Percentiles rank a stretch among this genome's conserved stretches.
phyloP scores from a whole-genome alignment of 768 basidiomycete species.

The Boletus sp. region DNA sequence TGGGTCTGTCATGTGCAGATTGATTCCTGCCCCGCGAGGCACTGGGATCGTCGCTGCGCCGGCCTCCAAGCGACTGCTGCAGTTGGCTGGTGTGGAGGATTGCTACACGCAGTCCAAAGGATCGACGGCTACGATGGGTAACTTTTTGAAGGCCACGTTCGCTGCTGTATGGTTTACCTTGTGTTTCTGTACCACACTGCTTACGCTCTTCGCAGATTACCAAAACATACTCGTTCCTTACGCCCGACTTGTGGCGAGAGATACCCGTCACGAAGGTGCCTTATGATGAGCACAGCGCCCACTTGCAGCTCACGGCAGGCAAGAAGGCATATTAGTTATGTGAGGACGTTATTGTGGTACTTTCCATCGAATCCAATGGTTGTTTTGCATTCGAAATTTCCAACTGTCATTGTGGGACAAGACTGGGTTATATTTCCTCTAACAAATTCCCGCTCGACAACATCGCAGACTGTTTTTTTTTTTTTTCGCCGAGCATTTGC shows the following conservation, averaged over 20 bases:
- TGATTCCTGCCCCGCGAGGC: conserved; percentile 97
- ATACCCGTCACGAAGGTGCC: conserved; percentile 87
- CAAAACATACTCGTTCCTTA: conserved; percentile 97
- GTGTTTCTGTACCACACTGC: background rate
- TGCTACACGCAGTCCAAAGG: conserved; percentile 98
- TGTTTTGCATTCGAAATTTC: conserved; percentile 1
- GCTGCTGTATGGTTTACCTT: conserved; percentile 60
- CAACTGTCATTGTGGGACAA: background rate
- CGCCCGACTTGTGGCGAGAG: conserved; percentile 96
- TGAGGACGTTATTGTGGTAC: background rate
- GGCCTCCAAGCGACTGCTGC: conserved; percentile 92
- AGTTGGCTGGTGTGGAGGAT: conserved; percentile 97
- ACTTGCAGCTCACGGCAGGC: conserved; percentile 78
- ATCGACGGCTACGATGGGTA: conserved; percentile 97
- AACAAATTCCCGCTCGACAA: background rate
- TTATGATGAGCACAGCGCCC: conserved; percentile 93
- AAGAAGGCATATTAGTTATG: conserved; percentile 63
- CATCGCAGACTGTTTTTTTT: background rate
- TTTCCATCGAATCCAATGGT: background rate
- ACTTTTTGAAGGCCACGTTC: conserved; percentile 98
- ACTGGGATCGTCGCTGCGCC: conserved; percentile 99
- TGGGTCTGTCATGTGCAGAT: conserved; percentile 98
- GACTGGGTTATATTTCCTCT: background rate
- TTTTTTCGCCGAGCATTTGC: background rate
- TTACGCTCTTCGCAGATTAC: conserved; percentile 61